These are phyloP conservation scores for Bremia lactucae DNA, from an alignment of 352 stramenopile genomes.

Conservation along the genomic window DNA sequence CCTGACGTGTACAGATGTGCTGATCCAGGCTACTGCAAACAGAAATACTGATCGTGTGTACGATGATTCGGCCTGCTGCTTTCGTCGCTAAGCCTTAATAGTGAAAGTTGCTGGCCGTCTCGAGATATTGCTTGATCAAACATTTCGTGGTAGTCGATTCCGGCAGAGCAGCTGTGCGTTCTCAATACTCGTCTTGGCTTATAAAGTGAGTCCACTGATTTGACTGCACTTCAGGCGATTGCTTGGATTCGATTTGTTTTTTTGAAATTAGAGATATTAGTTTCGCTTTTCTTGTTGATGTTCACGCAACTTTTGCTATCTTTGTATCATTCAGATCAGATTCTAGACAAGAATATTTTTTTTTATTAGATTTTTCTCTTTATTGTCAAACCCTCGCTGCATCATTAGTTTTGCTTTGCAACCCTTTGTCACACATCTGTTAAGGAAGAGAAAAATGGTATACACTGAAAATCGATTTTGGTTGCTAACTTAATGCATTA, in stretches of 20 bases:
- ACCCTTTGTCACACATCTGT: conserved; percentile 47
- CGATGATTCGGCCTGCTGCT: conserved; percentile 13
- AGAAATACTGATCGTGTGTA: conserved; percentile 50
- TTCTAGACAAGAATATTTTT: conserved; percentile 21
- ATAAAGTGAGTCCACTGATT: conserved; percentile 68
- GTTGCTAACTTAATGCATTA: no score
- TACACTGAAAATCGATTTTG: no score
- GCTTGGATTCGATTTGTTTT: conserved; percentile 8
- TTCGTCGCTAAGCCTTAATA: conserved; percentile 36
- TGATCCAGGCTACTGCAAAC: conserved; percentile 54
- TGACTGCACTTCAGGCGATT: conserved; percentile 7
- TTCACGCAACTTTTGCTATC: conserved; percentile 74
- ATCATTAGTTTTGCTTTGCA: neutral
- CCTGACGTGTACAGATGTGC: conserved; percentile 62
- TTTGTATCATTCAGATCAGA: conserved; percentile 62
- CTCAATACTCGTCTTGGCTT: conserved; percentile 62
- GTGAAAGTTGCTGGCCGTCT: conserved; percentile 57
- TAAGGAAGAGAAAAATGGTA: no score
- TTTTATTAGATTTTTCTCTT: no score
- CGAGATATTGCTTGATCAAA: conserved; percentile 64
- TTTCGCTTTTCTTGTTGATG: conserved; percentile 58
- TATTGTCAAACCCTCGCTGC: no score
- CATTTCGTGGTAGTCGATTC: conserved; percentile 72
- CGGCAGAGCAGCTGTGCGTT: conserved; percentile 47
- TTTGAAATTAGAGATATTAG: conserved; percentile 12